Conservation (phyloP, 1,139 yeast genomes). For the Suhomyces choctaworum region DNA sequence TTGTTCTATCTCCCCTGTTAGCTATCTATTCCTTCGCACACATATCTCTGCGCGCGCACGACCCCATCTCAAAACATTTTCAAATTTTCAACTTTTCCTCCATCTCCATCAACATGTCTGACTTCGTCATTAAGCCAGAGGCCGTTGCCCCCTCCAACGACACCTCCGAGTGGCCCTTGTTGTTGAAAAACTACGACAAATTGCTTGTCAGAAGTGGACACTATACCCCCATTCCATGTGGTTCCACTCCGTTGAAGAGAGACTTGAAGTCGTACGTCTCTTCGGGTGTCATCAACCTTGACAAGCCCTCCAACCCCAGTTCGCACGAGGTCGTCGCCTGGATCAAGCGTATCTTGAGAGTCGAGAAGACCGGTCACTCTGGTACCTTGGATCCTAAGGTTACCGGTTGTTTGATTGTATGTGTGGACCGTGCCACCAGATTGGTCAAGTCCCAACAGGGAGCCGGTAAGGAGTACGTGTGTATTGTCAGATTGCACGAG, state of each 20-base stretch:
- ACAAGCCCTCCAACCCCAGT: conserved; percentile 96
- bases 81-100: conserved; percentile 12
- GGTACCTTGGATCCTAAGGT: conserved; percentile 99
- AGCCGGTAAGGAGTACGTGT: conserved; percentile 99
- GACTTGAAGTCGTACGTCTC: conserved; percentile 87
- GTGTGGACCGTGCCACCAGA: conserved; percentile 97
- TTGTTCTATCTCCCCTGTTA: not conserved
- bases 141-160: conserved; percentile 74
- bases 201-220: conserved; percentile 93
- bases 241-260: conserved; percentile 92
- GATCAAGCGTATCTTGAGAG: conserved; percentile 93
- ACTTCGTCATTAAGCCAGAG: conserved; percentile 88
- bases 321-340: conserved; percentile 99
- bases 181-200: conserved; percentile 91
- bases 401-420: conserved; percentile 95
- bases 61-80: conserved; percentile 8
- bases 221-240: conserved; percentile 95
- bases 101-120: conserved; percentile 45
- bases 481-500: conserved; percentile 94
- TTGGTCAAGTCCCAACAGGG: conserved; percentile 98
- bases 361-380: conserved; percentile 97
- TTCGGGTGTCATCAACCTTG: conserved; percentile 95
- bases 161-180: conserved; percentile 93
- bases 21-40: not conserved
- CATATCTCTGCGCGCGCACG: conserved; percentile 6